Conservation (phyloP, 139 green algal species). For the Eudorina sp. region DNA sequence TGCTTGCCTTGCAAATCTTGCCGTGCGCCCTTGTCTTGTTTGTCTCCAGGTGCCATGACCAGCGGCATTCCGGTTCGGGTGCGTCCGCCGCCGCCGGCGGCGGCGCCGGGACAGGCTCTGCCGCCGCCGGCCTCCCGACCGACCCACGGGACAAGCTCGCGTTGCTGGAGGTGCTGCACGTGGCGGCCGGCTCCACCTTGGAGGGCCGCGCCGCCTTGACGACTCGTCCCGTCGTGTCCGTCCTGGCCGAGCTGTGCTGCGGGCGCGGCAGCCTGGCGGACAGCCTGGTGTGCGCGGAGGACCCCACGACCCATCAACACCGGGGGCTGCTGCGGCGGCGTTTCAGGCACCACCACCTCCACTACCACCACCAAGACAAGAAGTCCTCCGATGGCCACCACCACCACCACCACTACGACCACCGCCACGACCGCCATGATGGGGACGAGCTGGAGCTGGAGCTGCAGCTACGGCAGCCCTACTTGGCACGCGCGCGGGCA, state of each 20-base stretch:
- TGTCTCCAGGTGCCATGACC: too few species aligned
- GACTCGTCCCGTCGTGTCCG: not conserved
- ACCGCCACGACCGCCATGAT: not conserved
- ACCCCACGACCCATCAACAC: not conserved
- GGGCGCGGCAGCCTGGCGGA: not conserved
- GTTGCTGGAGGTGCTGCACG: slow-evolving; percentile 34
- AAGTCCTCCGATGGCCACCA: not conserved
- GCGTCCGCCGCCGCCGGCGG: too few species aligned
- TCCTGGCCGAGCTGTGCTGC: not conserved
- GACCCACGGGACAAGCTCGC: slow-evolving; percentile 28
- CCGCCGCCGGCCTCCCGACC: not conserved
- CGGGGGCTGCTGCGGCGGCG: not conserved
- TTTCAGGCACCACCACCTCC: not conserved
- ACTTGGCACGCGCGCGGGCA: not conserved
- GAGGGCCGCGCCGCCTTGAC: slow-evolving; percentile 4
- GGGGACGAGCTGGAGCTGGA: not conserved
- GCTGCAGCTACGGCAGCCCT: not conserved
- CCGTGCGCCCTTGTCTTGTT: too few species aligned
- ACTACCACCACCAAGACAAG: not conserved
- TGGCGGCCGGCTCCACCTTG: not conserved
- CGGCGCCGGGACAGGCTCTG: not conserved
- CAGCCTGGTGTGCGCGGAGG: not conserved
- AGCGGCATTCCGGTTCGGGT: too few species aligned
- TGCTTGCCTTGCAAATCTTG: too few species aligned
- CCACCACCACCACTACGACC: not conserved